A percentile compares a stretch with the other conserved stretches of the same genome.
phyloP scores from a whole-genome alignment of 75 land plant genomes.

The Azolla pinnata region DNA sequence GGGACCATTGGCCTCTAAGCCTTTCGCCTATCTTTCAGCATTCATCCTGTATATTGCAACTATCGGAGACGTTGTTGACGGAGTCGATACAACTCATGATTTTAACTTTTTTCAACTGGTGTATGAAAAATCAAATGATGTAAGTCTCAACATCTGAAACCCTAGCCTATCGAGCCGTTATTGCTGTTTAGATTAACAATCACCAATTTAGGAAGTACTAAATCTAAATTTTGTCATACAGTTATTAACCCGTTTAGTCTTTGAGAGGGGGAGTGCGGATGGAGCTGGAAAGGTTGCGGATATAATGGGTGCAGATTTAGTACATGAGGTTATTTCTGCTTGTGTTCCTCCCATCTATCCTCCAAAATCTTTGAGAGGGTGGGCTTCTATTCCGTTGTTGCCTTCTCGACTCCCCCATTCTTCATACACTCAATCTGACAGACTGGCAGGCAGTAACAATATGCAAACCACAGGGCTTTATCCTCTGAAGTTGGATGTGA shows the following conservation, averaged over 20 bases:
- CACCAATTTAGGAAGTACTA: neutral
- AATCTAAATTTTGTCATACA: slow-evolving; percentile 23
- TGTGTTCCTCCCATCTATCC: slow-evolving; percentile 98
- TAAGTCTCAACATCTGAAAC: slow-evolving; percentile 19
- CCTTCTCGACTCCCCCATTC: slow-evolving; percentile 25
- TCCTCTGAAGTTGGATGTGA: slow-evolving; percentile 67
- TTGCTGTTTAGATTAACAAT: neutral
- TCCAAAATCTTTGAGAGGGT: slow-evolving; percentile 70
- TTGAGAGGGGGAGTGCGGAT: slow-evolving; percentile 91
- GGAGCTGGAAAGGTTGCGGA: slow-evolving; percentile 96
- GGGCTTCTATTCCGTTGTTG: slow-evolving; percentile 76
- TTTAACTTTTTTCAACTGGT: slow-evolving; percentile 92
- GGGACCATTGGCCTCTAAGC: slow-evolving; percentile 56
- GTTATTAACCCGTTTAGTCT: slow-evolving; percentile 90
- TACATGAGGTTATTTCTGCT: slow-evolving; percentile 92
- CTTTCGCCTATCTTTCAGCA: slow-evolving; percentile 79
- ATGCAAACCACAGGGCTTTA: slow-evolving; percentile 31
- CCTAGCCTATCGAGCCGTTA: neutral
- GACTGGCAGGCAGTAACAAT: slow-evolving; percentile 14
- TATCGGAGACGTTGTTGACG: slow-evolving; percentile 96
- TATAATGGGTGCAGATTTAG: slow-evolving; percentile 85
- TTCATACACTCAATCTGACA: slow-evolving; percentile 28
- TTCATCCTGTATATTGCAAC: slow-evolving; percentile 95
- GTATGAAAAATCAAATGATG: slow-evolving; percentile 97
- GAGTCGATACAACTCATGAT: slow-evolving; percentile 98